Conservation (phyloP, 108 stramenopile species). For the Schizochytrium sp. region DNA sequence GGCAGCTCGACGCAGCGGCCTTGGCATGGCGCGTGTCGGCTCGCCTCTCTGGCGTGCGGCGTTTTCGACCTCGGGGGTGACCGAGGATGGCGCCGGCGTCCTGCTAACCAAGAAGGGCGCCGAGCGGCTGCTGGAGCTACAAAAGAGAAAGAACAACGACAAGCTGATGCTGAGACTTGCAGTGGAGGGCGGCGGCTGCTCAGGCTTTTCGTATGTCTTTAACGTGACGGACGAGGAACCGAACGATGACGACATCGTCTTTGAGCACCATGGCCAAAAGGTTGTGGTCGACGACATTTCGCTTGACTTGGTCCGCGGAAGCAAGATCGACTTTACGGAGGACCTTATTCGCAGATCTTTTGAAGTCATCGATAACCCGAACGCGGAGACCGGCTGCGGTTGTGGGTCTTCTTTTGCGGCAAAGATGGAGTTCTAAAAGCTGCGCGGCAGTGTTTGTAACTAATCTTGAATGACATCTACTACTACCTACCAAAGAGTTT, state of each 20-base stretch:
- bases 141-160: constrained; percentile 24
- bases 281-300: constrained; percentile 52
- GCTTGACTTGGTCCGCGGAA: constrained; percentile 71
- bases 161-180: constrained; percentile 36
- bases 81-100: neutral
- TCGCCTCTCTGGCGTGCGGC: neutral
- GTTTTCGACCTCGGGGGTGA: neutral
- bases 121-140: constrained; percentile 42
- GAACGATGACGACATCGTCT: neutral
- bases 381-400: constrained; percentile 90
- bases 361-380: constrained; percentile 83
- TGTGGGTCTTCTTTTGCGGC: constrained; percentile 91
- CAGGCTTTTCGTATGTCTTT: constrained; percentile 48
- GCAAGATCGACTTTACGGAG: constrained; percentile 80
- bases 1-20: neutral
- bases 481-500: too few species aligned
- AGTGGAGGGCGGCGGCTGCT: constrained; percentile 55
- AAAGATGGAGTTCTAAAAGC: constrained; percentile 48
- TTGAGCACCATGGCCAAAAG: constrained; percentile 37
- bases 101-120: neutral
- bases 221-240: constrained; percentile 30
- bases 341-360: constrained; percentile 92
- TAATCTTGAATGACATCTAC: too few species aligned
- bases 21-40: neutral
- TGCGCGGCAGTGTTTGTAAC: too few species aligned